Conservation (phyloP, 2,329 filamentous ascomycete species). For the Penicillium corylophilum region DNA sequence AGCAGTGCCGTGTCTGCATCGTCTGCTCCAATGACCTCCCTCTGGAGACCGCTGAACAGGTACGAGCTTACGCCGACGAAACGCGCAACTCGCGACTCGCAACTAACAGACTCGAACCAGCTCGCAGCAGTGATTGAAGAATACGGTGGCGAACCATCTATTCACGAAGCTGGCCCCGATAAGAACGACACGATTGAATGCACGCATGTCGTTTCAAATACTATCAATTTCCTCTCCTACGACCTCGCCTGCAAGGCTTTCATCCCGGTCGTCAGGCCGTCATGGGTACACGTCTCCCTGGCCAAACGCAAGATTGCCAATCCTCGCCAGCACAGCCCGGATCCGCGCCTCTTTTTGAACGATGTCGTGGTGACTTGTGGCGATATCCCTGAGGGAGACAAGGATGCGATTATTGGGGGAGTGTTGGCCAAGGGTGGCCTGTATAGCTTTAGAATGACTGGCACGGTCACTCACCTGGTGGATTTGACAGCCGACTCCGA, state of each 20-base stretch:
- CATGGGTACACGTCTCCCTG: slow-evolving; percentile 75
- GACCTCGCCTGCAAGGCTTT: slow-evolving; percentile 69
- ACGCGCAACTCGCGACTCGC: slow-evolving; percentile 1
- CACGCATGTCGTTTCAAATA: slow-evolving; percentile 70
- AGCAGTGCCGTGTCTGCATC: slow-evolving; percentile 48
- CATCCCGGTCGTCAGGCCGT: slow-evolving; percentile 78
- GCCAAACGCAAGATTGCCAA: slow-evolving; percentile 69
- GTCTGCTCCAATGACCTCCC: slow-evolving; percentile 43
- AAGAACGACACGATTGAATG: slow-evolving; percentile 47
- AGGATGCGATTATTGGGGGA: slow-evolving; percentile 87
- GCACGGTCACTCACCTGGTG: slow-evolving; percentile 82
- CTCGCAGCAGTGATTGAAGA: slow-evolving; percentile 47
- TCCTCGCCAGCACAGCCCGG: slow-evolving; percentile 82
- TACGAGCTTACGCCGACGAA: slow-evolving; percentile 22
- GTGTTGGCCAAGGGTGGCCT: slow-evolving; percentile 86
- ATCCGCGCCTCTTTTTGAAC: slow-evolving; percentile 86
- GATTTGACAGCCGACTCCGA: slow-evolving; percentile 73
- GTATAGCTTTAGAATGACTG: slow-evolving; percentile 69
- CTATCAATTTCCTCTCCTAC: slow-evolving; percentile 90
- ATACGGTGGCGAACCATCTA: slow-evolving; percentile 50
- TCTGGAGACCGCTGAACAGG: slow-evolving; percentile 42
- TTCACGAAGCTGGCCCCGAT: slow-evolving; percentile 39
- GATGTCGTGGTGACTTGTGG: slow-evolving; percentile 79
- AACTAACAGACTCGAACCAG: slow-evolving; percentile 32
- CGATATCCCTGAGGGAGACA: slow-evolving; percentile 80